Conservation (phyloP, 495 filamentous ascomycete genomes). For the Parathielavia appendiculata region DNA sequence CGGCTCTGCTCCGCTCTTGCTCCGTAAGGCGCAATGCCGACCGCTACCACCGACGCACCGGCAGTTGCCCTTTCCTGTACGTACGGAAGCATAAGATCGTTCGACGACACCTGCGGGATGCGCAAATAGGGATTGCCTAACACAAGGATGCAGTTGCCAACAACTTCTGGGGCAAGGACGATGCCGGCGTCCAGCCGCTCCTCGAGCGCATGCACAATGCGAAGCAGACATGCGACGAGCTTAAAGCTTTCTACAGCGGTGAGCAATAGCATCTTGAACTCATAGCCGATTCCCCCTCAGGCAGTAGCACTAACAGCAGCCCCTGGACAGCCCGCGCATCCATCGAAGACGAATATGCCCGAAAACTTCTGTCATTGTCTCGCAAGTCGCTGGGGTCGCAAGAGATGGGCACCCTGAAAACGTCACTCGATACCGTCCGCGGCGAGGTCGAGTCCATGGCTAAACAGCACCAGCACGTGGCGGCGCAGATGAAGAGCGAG, state of each 20-base stretch:
- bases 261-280: constrained; percentile 20
- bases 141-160: constrained; percentile 66
- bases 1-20: constrained; percentile 11
- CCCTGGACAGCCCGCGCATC: constrained; percentile 66
- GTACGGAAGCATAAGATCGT: constrained; percentile 1
- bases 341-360: constrained; percentile 97
- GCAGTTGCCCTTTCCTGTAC: constrained; percentile 46
- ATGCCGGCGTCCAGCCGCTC: constrained; percentile 88
- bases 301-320: neutral
- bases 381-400: constrained; percentile 87
- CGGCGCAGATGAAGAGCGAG: constrained; percentile 90
- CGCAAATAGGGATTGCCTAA: no score
- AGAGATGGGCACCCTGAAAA: constrained; percentile 76
- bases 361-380: constrained; percentile 78
- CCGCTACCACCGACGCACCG: constrained; percentile 35
- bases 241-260: constrained; percentile 89
- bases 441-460: constrained; percentile 92
- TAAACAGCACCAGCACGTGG: constrained; percentile 86
- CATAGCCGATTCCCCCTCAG: neutral
- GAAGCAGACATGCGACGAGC: constrained; percentile 91
- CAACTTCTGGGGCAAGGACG: constrained; percentile 99
- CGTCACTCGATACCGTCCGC: constrained; percentile 79
- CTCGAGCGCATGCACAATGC: constrained; percentile 94
- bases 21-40: constrained; percentile 30
- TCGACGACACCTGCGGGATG: no score